Base-by-base conservation (phyloP, 345 rosid genomes). In the Abelmoschus esculentus region DNA sequence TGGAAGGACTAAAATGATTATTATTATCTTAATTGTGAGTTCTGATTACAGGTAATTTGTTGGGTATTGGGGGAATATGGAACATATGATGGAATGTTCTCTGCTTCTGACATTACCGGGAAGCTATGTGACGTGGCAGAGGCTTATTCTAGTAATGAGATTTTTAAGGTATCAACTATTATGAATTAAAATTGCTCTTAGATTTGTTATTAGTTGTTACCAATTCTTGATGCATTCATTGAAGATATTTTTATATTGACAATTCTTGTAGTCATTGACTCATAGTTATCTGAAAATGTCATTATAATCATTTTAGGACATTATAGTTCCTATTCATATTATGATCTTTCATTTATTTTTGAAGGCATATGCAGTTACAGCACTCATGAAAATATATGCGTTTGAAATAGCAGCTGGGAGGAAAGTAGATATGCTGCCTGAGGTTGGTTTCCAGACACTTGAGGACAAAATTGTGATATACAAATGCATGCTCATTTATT, bases 51-150 rank as follows among this genome's bases (percentile, higher is more conserved):
- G 99, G 92, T 95, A 71, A 90, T 91, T 73, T 95, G 97, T 75
- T 95, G 99, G 98, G 97, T 91, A 55, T 72, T 90, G 82, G 99
- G 99, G 75, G 97, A 95, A 71, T 95, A 89, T 65, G 97, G 99
- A 71, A 87, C 92, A 49, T 86, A 90, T 69, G 91, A 88, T 78
- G 96, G 90, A 67, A 90, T 87, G 76, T 88, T 84, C 77, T 86
- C 96, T 70, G 86, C 93, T 55, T 88, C 91, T 44, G 90, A 91
- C 70, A 82, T 91, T 50, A 84, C 90, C 38, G 96, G 99, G 80
- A 95, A 91, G 78, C 75, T 95, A 28, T 91, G 99, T 38, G 99
- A 95, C 79, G 92, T 86, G 78, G 92, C 96, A 18, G 97, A 95
- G 61, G 91, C 97, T 56, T 95, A 95, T 81, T 91, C 96, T 67